These are phyloP conservation scores for Ceratobasidium sp. DNA, from an alignment of 1,284 basidiomycete species.

Conservation along the genomic window DNA sequence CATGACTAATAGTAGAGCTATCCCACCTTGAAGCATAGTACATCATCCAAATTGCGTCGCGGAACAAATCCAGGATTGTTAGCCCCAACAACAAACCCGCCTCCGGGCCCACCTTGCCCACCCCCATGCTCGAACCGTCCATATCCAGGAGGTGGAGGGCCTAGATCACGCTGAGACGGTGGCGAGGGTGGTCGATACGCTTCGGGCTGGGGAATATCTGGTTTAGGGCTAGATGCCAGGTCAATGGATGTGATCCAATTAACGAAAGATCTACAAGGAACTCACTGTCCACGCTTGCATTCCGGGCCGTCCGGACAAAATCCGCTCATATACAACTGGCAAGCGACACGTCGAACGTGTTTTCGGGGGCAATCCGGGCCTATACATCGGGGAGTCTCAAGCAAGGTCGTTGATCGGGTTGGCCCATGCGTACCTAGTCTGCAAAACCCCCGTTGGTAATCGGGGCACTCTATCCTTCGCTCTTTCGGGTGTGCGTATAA, in stretches of 20 bases:
- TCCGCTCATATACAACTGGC: slow-evolving; percentile 91
- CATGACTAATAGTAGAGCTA: slow-evolving; percentile 44
- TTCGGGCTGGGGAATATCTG: slow-evolving; percentile 72
- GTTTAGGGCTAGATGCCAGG: slow-evolving; percentile 70
- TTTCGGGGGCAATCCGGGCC: slow-evolving; percentile 92
- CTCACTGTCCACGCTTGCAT: slow-evolving; percentile 92
- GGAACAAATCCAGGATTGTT: slow-evolving; percentile 53
- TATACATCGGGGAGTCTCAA: slow-evolving; percentile 52
- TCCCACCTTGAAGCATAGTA: slow-evolving; percentile 87
- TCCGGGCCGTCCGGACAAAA: slow-evolving; percentile 95
- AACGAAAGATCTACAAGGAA: slow-evolving; percentile 50
- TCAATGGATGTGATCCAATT: slow-evolving; percentile 47
- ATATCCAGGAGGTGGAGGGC: slow-evolving; percentile 92
- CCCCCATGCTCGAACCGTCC: slow-evolving; percentile 50
- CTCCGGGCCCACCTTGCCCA: slow-evolving; percentile 50
- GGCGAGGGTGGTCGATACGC: slow-evolving; percentile 83
- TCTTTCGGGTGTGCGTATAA: slow-evolving; percentile 98
- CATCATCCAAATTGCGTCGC: slow-evolving; percentile 83
- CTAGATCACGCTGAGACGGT: slow-evolving; percentile 80
- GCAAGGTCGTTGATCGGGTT: slow-evolving; percentile 29
- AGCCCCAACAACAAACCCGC: slow-evolving; percentile 49
- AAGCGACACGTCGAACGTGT: slow-evolving; percentile 91
- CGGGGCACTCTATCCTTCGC: slow-evolving; percentile 91
- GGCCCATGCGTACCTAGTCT: slow-evolving; percentile 71
- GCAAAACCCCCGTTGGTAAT: slow-evolving; percentile 97